Percentiles rank a stretch among this genome's conserved stretches.
phyloP scores from a whole-genome alignment of 1,284 basidiomycete genomes.

The Apiotrichum akiyoshidainum region DNA sequence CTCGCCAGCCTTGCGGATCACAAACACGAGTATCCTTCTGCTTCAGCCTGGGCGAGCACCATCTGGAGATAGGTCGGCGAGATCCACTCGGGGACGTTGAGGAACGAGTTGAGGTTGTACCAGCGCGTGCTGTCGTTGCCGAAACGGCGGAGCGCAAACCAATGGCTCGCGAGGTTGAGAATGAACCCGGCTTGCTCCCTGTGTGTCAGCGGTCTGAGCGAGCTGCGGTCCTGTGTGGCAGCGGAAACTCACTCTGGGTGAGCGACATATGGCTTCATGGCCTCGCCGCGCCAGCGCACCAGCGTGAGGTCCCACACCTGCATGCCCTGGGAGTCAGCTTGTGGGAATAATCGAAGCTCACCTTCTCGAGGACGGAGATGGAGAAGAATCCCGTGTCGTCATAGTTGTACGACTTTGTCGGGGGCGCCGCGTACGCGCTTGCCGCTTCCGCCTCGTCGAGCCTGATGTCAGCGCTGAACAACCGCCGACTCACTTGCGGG shows the following conservation, averaged over 20 bases:
- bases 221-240: background rate
- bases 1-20: constrained; percentile 54
- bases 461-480: constrained; percentile 28
- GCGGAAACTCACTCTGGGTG: constrained; percentile 65
- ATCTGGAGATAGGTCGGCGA: constrained; percentile 76
- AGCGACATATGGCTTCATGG: constrained; percentile 71
- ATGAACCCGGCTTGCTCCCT: constrained; percentile 84
- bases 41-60: constrained; percentile 80
- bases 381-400: constrained; percentile 93
- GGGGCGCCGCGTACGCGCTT: constrained; percentile 36
- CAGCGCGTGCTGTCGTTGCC: constrained; percentile 59
- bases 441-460: constrained; percentile 54
- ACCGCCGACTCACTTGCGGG: constrained; percentile 55
- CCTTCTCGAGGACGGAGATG: constrained; percentile 38
- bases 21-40: constrained; percentile 90
- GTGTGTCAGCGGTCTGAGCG: background rate
- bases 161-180: constrained; percentile 80
- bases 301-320: constrained; percentile 78
- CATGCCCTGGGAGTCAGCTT: constrained; percentile 55
- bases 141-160: constrained; percentile 84
- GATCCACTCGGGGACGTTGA: constrained; percentile 72
- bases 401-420: constrained; percentile 68
- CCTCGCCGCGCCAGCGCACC: constrained; percentile 77
- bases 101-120: constrained; percentile 87
- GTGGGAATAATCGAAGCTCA: background rate